Evolutionary conservation across 306 rosid genomes (phyloP).

Genomic region (Trichosanthes truncata): DNA sequence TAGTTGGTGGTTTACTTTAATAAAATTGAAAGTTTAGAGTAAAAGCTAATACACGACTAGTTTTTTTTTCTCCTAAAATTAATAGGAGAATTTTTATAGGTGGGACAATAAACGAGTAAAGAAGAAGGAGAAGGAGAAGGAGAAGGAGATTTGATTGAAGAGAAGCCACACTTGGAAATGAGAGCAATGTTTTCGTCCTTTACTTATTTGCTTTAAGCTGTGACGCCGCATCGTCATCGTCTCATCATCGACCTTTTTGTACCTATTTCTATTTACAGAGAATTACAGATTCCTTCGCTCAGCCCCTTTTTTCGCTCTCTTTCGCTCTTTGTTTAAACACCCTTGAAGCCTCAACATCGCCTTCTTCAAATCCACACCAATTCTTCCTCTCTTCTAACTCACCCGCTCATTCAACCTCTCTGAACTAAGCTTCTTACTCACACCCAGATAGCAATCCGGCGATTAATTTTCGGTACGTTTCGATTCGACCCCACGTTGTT

Average conservation of each 20-base stretch:
- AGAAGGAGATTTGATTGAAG: background rate
- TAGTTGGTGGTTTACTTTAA: no score
- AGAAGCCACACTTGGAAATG: background rate
- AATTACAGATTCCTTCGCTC: background rate
- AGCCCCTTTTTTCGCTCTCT: background rate
- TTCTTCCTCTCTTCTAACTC: background rate
- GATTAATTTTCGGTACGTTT: conserved; percentile 3
- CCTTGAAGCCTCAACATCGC: background rate
- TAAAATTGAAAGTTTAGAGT: no score
- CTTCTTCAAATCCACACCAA: background rate
- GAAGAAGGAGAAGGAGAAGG: background rate
- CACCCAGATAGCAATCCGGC: background rate
- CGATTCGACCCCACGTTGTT: background rate
- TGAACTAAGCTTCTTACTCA: background rate
- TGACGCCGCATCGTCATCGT: background rate
- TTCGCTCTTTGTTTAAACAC: background rate
- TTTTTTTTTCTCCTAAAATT: no score
- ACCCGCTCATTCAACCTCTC: conserved; percentile 18
- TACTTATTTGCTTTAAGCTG: background rate
- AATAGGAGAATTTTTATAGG: no score
- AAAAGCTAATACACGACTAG: no score
- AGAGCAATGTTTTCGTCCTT: conserved; percentile 10
- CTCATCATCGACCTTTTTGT: background rate
- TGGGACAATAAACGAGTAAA: background rate
- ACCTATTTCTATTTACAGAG: background rate